Percentiles rank a stretch among this genome's conserved stretches.
Conservation (phyloP, 441 rosid genomes). For the Heliophila coronopifolia region DNA sequence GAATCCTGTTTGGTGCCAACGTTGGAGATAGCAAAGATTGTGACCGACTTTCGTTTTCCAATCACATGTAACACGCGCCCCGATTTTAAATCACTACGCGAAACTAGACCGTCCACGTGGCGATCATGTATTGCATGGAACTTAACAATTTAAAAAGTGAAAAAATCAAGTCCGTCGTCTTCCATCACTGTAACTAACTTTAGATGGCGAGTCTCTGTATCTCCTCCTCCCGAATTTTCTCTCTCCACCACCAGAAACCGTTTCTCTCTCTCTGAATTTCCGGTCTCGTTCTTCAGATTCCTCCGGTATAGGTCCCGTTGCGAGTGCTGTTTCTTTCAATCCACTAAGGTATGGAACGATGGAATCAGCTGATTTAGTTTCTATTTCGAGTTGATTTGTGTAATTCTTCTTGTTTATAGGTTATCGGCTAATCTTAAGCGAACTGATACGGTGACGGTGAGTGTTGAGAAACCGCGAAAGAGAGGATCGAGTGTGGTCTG, state of each 20-base stretch:
- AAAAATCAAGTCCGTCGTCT: conserved; percentile 23
- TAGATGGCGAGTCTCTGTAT: conserved; percentile 35
- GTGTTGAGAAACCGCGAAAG: conserved; percentile 31
- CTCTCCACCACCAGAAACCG: conserved; percentile 21
- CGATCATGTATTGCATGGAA: not conserved
- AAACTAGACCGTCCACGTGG: conserved; percentile 20
- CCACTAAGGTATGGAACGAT: conserved; percentile 52
- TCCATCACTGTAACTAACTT: conserved; percentile 3
- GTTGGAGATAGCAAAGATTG: no score
- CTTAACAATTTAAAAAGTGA: conserved; percentile 19
- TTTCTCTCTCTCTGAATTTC: conserved; percentile 18
- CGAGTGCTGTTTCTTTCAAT: conserved; percentile 33
- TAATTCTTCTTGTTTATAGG: conserved; percentile 25
- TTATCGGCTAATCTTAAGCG: conserved; percentile 32
- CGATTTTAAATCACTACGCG: not conserved
- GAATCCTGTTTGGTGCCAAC: no score
- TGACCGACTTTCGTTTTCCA: not conserved
- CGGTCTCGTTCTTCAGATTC: conserved; percentile 12
- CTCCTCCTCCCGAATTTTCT: conserved; percentile 31
- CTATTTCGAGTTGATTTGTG: not conserved
- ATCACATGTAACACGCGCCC: conserved; percentile 1
- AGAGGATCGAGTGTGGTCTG: conserved; percentile 57
- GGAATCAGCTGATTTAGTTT: not conserved
- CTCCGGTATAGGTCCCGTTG: conserved; percentile 16
- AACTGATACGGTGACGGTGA: conserved; percentile 13